Evolutionary conservation across 176 grass and related monocot genomes (phyloP), one percentile per base, ranked within the genome.

Genomic region (Coix lacrymajobi): DNA sequence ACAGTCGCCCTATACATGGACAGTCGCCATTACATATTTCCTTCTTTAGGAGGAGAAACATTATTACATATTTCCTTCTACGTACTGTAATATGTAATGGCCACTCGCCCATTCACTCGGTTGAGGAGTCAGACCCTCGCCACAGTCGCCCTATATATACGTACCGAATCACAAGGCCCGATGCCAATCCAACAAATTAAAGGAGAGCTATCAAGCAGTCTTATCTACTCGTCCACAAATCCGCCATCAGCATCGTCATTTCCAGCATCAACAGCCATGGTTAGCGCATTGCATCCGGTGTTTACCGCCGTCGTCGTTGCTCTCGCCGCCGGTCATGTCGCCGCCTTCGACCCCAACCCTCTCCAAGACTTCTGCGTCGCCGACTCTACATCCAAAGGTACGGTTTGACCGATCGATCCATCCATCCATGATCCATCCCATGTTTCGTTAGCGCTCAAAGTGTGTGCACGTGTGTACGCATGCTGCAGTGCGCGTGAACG

Each of bases 341-440:
- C 56, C 6, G 81, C 87, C 49, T 89, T 89, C 48, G 87, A 89
- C 76, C 81, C 81, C 49, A 89, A 49, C 69, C 87, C 87, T 75
- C 81, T 89, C 69, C 87, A 89, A 9, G 87, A 89, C 49, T 89
- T 84, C 61, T 85, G 87, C 81, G 81, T 89, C 69, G 76, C 76
- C 38, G 87, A 89, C 76, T 16, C 46, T 0, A 80, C 87, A 29
- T 89, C 87, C 3, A 89, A 89, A 75, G 75, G 81, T 30, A 89
- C 69, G 75, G 81, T 30, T 46, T 4, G 36, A 29, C 19, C 37
- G 37, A 69, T 11, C 19, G 14, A 5, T 66, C 31, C 7, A 22
- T 68, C 46, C 46, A 6, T 17, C 45, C 39, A 34, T 16, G 3
- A 22, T 68, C 46, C 46, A 6, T 17, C 45, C 39, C 14, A 48